Evolutionary conservation across 2,329 filamentous ascomycete species (phyloP), one percentile per base, ranked within the genome.

Genomic region (Trichophyton benhamiae): DNA sequence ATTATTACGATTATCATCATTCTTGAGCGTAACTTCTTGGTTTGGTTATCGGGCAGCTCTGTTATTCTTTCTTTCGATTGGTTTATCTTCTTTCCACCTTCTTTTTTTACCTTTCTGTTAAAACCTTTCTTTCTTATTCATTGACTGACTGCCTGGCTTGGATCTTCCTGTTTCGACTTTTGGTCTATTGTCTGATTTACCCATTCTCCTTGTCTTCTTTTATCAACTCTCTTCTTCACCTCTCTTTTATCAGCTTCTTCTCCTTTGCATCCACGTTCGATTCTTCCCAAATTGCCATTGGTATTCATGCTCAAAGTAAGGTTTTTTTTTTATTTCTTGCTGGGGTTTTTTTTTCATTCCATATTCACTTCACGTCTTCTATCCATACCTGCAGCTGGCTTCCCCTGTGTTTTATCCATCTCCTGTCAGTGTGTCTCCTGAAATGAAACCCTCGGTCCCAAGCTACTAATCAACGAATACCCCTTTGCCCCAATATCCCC

Each of bases 391-490:
- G 27, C 22, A 25, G 30, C n/a, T 53, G 49, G 49, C 49, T 30
- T 53, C 30, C 22, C 13, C 49, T 30, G 22, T 30, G 22, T 53
- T 53, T 15, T 13, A 44, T 44, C 49, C 30, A 30, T 30, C 27
- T 25, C 27, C 49, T 33, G 49, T 53, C 49, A 17, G 25, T 53
- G 49, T 53, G 49, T 53, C 49, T 74, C 68, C 71, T 69, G 71
- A 76, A 38, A 74, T 74, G 72, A 72, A 75, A 72, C 74, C 72
- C 57, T 72, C 70, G 72, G 70, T 72, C 68, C 72, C 71, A 67
- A 69, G 72, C 69, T 73, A 72, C 68, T 62, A 61, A 62, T 59
- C 52, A 59, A 63, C 60, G 70, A 74, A 75, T 76, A 76, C 74
- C 74, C 74, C 72, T n/a, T 44, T 17, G 27, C 41, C 41, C 41